Base-by-base conservation (phyloP, 768 basidiomycete species). In the Favolaschia claudopus region DNA sequence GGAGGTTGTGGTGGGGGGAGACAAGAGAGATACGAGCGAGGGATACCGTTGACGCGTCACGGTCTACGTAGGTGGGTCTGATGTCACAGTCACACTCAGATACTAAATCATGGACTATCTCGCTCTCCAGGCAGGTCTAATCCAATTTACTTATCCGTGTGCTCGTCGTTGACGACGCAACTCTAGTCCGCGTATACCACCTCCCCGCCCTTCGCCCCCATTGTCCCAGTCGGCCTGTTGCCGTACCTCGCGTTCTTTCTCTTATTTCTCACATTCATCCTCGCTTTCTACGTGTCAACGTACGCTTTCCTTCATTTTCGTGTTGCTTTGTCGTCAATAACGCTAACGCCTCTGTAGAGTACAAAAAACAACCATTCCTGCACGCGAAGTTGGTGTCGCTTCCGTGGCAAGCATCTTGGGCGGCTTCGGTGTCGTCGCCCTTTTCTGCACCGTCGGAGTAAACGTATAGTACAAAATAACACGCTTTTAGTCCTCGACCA, bases 271-370 rank as follows among this genome's bases (percentile, higher is more conserved):
- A 94, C 94, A 1, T 96, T 97, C 70, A 84, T 70, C n/a, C 85
- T 96, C 37, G 84, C 90, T 0, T 96, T 96, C 80, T 94, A 95
- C 78, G 93, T 93, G 74, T 89, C 95, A 60, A 96, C 87, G 88
- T 92, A 70, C 60, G 87, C 82, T 6, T 60, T 45, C 51, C 39
- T n/a, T 34, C 13, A 48, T 49, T 55, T 55, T 48, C 45, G 49
- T 43, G 46, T 53, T 20, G 19, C 48, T 31, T 68, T 36, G 48
- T 52, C 5, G 37, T 22, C 55, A 58, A 58, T 65, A 29, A 39
- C 51, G 42, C 38, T 44, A 15, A 44, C 42, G 1, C 33, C 20
- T 32, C 39, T 55, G 62, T 76, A 96, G 95, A 48, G 84, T 96
- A 32, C 89, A 92, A 63, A 93, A 89, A 79, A 79, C 83, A 68